Conservation (phyloP, 345 rosid genomes). For the Psidium friedrichsthalianum region DNA sequence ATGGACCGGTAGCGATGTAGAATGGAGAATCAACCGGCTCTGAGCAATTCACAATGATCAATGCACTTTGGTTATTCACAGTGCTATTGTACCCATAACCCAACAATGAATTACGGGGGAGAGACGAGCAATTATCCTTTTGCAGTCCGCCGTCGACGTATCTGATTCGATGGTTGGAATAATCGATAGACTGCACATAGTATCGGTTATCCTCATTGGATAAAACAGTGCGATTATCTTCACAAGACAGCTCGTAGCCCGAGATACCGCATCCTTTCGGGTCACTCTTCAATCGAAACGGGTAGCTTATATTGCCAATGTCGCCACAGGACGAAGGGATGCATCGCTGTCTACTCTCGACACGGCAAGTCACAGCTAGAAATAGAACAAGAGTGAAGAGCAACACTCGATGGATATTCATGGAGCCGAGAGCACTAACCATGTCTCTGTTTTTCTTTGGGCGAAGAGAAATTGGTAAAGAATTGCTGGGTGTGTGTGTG, state of each 20-base stretch:
- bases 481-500: too few relatives aligned
- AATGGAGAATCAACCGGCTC: neutral
- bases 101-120: neutral
- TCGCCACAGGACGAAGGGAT: fast-evolving
- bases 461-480: too few relatives aligned
- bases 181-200: too few relatives aligned
- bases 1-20: neutral
- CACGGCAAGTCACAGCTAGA: neutral
- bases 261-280: too few relatives aligned
- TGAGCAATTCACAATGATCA: neutral
- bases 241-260: too few relatives aligned
- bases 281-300: neutral
- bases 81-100: too few relatives aligned
- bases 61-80: fast-evolving
- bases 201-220: fast-evolving
- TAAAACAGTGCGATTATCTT: too few relatives aligned
- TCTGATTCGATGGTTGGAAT: neutral
- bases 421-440: neutral
- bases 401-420: neutral
- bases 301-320: neutral
- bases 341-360: neutral
- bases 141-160: neutral
- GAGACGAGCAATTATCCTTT: neutral
- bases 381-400: neutral
- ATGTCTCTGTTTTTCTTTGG: neutral